A percentile compares a stretch with the other conserved stretches of the same genome.
Evolutionary conservation across 345 rosid genomes (phyloP).

Genomic region (Rubroshorea leprosula): DNA sequence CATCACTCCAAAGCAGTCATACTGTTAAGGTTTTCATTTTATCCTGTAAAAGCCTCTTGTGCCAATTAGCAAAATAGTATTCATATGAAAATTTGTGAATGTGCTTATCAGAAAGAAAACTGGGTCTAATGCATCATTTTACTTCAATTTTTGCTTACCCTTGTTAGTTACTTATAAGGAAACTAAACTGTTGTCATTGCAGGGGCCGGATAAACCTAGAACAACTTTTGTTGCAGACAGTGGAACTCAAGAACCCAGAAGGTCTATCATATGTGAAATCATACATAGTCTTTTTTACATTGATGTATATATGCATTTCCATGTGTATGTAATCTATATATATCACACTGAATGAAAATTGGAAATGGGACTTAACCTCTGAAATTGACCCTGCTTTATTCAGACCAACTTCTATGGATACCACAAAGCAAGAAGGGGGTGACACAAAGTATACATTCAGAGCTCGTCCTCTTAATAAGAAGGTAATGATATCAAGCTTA

Average conservation of each 20-base stretch:
- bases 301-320: not conserved
- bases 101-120: not conserved
- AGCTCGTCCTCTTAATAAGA: constrained; percentile 66
- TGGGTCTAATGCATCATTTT: too few species aligned
- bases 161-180: too few species aligned
- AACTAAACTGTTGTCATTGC: constrained; percentile 28
- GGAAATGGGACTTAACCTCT: not conserved
- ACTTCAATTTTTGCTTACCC: too few species aligned
- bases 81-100: not conserved
- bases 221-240: constrained; percentile 27
- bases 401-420: constrained; percentile 42
- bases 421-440: constrained; percentile 32
- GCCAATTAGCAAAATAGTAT: not conserved
- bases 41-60: not conserved
- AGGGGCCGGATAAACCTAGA: constrained; percentile 43
- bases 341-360: not conserved
- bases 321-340: not conserved
- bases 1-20: constrained; percentile 30
- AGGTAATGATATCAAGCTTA: constrained; percentile 36
- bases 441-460: constrained; percentile 37
- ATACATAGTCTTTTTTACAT: not conserved
- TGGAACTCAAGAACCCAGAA: constrained; percentile 48
- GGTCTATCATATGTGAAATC: constrained; percentile 28
- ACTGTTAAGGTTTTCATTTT: constrained; percentile 45
- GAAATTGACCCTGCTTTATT: constrained; percentile 14